Conservation (phyloP, 352 stramenopile genomes). For the Phytopythium chamaehyphon region DNA sequence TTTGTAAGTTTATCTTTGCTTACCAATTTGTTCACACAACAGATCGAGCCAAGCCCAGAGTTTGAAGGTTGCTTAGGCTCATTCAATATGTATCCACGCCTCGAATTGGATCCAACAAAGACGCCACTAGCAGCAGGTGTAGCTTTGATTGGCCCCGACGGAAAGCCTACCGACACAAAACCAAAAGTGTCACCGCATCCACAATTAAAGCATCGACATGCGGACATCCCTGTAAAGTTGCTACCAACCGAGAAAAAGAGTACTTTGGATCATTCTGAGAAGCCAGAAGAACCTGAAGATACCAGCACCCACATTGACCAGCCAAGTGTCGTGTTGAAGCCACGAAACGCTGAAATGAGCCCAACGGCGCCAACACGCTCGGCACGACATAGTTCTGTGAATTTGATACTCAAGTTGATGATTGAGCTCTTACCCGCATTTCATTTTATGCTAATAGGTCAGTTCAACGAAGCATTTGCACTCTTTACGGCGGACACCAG, state of each 20-base stretch:
- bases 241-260: not conserved
- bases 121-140: conserved; percentile 46
- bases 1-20: not conserved
- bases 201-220: not conserved
- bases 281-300: no score
- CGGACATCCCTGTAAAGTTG: no score
- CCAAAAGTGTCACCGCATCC: not conserved
- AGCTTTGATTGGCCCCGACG: conserved; percentile 16
- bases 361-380: no score
- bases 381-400: no score
- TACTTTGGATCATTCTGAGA: no score
- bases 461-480: not conserved
- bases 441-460: not conserved
- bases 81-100: conserved; percentile 34
- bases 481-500: conserved; percentile 12
- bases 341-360: no score
- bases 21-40: not conserved
- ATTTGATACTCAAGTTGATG: no score
- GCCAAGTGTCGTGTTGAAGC: no score
- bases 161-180: not conserved
- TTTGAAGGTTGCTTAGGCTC: conserved; percentile 37
- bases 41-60: conserved; percentile 8
- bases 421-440: no score
- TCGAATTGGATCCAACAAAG: conserved; percentile 37
- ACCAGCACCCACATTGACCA: no score